Base-by-base conservation (phyloP, 1,284 basidiomycete species). In the Ceratobasidium sp. region DNA sequence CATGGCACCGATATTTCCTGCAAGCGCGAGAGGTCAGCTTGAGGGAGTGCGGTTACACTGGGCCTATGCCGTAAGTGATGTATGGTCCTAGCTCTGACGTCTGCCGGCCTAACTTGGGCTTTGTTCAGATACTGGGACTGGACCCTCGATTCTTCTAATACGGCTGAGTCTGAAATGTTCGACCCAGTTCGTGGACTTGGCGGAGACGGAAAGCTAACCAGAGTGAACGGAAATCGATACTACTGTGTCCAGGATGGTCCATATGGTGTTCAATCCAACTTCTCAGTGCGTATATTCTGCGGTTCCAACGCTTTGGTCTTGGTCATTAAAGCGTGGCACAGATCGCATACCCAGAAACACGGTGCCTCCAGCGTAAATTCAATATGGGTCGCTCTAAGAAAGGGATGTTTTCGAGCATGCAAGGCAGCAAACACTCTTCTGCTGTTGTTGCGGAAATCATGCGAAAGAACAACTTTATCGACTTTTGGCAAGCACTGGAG, bases 111-210 rank as follows among this genome's bases (percentile, higher is more conserved):
- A 15, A 72, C 57, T 33, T 27, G 7, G 29, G 24, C n/a, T 36
- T 6, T 36, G 14, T 27, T 27, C 24, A 72, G 69, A 22, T 72
- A 72, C 31, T 72, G 69, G 69, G 69, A 72, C 22, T 72, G 69
- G 69, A 72, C 69, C 11, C 27, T 8, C 24, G 69, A 72, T 50
- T 44, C 57, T 19, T 33, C 45, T 14, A 60, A 72, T 24, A 60
- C 60, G 69, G 19, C 44, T 5, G 29, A 27, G 6, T 72, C 69
- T 5, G 45, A 31, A 29, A 72, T 72, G 24, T 72, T 72, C 27
- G 27, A 51, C 33, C 69, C 69, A 5, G 31, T 24, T 6, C 27
- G 8, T 11, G 69, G 69, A 33, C 60, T 72, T 29, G 69, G 69
- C 19, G 69, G 69, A 29, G 51, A 53, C 27, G 69, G 67, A 15